Evolutionary conservation across 805 yeast genomes (phyloP), one percentile per base, ranked within the genome.

Genomic region (Scheffersomyces ergatensis): DNA sequence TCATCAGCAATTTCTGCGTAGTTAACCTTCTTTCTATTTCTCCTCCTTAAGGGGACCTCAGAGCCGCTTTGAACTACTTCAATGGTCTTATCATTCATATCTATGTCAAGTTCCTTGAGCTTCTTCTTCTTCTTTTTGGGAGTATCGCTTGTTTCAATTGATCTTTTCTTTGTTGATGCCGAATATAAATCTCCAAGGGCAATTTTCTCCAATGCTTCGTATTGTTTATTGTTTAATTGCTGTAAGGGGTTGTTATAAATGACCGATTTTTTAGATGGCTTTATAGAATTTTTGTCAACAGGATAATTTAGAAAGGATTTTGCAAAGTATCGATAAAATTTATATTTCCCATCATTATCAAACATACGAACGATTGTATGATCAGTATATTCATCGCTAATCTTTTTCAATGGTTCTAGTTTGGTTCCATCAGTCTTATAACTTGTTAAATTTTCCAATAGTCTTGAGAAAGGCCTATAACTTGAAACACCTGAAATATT

Each of bases 321-420:
- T 14, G 55, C 50, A 39, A 54, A 67, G 49, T 85, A 81, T 31
- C 95, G 68, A 58, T 78, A 86, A 49, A 80, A 85, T 53, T 86
- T 84, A 43, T 74, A 70, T 47, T 89, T 80, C 0, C 95, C 95
- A 44, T 79, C 81, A 48, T 80, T 80, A 53, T 86, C 95, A 44
- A 79, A 78, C 14, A 82, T 81, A 46, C 85, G 72, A 0, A 83
- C 72, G 11, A 88, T 64, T 3, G 53, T 38, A 9, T 38, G 14
- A 3, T 57, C 49, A n/a, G 52, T 56, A 40, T 61, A 61, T 11
- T 55, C 53, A 40, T 65, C 70, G 4, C 47, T 42, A 35, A 55
- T 55, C 14, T 47, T 50, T 37, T 59, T 63, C 21, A 53, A 43
- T 4, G 60, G 57, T 34, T 58, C 56, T n/a, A 57, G 37, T 11